Conservation (phyloP, 805 yeast genomes). For the Tetrapisispora nanseiensis region DNA sequence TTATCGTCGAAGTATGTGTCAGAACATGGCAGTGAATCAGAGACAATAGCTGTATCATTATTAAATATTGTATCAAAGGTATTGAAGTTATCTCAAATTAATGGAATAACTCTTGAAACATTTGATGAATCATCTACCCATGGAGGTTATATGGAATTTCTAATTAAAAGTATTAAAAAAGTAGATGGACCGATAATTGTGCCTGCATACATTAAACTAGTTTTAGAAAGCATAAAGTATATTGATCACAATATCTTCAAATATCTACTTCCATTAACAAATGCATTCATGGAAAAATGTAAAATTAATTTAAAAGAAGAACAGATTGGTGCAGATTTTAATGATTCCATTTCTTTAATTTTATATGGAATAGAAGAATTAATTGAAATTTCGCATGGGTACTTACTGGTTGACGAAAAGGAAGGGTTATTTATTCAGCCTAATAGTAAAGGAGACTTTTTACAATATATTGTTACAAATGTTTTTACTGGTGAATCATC, state of each 20-base stretch:
- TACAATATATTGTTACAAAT: constrained; percentile 28
- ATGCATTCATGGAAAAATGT: constrained; percentile 32
- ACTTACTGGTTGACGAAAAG: constrained; percentile 32
- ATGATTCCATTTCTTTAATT: constrained; percentile 37
- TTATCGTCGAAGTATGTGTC: constrained; percentile 26
- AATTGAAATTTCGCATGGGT: constrained; percentile 48
- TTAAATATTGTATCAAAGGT: constrained; percentile 27
- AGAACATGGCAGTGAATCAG: constrained; percentile 17
- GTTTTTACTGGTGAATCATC: constrained; percentile 25
- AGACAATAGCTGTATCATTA: constrained; percentile 26
- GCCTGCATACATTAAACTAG: constrained; percentile 32
- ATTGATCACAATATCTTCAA: constrained; percentile 45
- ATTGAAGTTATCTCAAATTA: constrained; percentile 23
- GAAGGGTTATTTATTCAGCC: constrained; percentile 15
- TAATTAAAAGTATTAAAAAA: constrained; percentile 40
- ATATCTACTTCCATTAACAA: constrained; percentile 44
- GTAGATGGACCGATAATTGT: constrained; percentile 33
- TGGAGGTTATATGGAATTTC: constrained; percentile 33
- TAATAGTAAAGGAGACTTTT: constrained; percentile 19
- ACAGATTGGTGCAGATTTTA: constrained; percentile 32
- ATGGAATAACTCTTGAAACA: constrained; percentile 25
- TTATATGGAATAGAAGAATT: constrained; percentile 59
- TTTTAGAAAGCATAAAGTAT: constrained; percentile 42
- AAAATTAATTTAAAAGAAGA: constrained; percentile 13
- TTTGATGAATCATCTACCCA: constrained; percentile 26